Percentiles rank a stretch among this genome's conserved stretches.
These are phyloP conservation scores for Chenopodium album DNA, from an alignment of 148 eudicot species.

Conservation along the genomic window DNA sequence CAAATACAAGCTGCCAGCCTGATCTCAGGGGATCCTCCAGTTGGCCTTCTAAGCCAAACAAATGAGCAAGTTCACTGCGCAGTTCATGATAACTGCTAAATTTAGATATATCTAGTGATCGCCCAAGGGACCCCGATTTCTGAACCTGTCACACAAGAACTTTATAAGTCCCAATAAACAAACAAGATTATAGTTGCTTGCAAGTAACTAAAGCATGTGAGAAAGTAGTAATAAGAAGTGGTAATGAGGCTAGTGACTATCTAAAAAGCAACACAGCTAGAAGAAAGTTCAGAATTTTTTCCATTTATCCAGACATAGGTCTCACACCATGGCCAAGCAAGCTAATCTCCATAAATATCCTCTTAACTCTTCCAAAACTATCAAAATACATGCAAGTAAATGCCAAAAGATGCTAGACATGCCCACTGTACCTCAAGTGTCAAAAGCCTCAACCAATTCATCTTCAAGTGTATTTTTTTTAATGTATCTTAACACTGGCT, in stretches of 20 bases:
- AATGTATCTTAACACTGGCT: neutral
- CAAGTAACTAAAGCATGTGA: neutral
- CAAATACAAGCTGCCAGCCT: slow-evolving; percentile 99
- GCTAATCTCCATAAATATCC: neutral
- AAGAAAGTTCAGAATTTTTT: neutral
- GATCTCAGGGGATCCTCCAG: slow-evolving; percentile 83
- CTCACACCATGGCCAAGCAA: neutral
- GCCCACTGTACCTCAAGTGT: neutral
- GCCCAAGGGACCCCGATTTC: slow-evolving; percentile 69
- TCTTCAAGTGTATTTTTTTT: neutral
- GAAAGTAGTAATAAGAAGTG: neutral
- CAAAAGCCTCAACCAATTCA: neutral
- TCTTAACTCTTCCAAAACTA: neutral
- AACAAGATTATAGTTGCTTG: neutral
- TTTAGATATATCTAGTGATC: slow-evolving; percentile 75
- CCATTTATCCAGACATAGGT: neutral
- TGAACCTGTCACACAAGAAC: slow-evolving; percentile 52
- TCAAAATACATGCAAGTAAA: neutral
- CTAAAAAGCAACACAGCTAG: neutral
- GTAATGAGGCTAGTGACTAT: no score
- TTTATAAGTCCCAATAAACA: neutral
- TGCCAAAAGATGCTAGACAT: neutral
- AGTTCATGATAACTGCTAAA: slow-evolving; percentile 81
- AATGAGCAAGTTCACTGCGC: slow-evolving; percentile 68
- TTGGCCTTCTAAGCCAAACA: slow-evolving; percentile 83